A percentile compares a stretch with the other conserved stretches of the same genome.
phyloP scores from a whole-genome alignment of 1,139 yeast species.

The Suhomyces anneliseae region DNA sequence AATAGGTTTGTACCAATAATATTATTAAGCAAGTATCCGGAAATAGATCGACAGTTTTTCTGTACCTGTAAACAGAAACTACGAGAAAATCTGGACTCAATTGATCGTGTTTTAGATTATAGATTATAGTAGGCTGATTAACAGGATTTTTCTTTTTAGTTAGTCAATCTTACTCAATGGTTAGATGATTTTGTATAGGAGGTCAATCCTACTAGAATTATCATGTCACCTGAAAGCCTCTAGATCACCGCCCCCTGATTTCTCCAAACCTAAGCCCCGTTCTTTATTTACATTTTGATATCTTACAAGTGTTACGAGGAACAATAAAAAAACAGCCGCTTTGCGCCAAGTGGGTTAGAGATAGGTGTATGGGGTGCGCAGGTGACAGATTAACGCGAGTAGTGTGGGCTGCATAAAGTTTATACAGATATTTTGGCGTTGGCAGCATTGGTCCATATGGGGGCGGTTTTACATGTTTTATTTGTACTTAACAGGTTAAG shows the following conservation, averaged over 20 bases:
- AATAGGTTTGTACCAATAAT: not conserved
- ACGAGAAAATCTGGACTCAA: not conserved
- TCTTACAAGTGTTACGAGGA: constrained; percentile 10
- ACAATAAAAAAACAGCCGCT: not conserved
- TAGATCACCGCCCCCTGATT: constrained; percentile 1
- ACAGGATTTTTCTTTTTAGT: no score
- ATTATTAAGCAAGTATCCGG: not conserved
- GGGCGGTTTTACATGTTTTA: not conserved
- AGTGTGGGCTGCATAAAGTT: not conserved
- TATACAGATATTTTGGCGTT: not conserved
- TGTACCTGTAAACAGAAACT: not conserved
- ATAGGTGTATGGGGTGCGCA: not conserved
- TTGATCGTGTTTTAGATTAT: not conserved
- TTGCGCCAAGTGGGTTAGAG: not conserved
- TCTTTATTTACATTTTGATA: constrained; percentile 8
- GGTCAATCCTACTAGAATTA: no score
- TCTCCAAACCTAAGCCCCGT: constrained; percentile 2
- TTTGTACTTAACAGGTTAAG: not conserved
- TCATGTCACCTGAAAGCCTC: not conserved
- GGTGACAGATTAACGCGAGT: not conserved
- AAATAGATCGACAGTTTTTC: not conserved
- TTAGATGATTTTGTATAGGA: no score
- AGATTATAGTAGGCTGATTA: no score
- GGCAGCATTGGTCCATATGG: constrained; percentile 1
- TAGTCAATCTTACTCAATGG: no score